Evolutionary conservation across 2,329 filamentous ascomycete genomes (phyloP).

Genomic region (Fusarium pilosicola): DNA sequence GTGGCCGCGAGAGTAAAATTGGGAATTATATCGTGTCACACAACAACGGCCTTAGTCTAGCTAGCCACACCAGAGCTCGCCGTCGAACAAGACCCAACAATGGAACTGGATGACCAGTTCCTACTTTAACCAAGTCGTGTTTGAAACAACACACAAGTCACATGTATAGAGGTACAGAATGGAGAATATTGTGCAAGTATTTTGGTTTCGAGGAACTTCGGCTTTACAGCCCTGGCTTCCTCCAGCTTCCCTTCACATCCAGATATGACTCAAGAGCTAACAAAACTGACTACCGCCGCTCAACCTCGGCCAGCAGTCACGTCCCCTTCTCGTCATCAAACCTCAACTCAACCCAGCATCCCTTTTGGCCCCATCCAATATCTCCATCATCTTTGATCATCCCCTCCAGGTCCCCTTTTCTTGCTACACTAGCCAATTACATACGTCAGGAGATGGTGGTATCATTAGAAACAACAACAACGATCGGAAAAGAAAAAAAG

Average conservation of each 20-base stretch:
- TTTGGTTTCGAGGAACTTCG: constrained; percentile 38
- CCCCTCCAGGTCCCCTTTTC: constrained; percentile 25
- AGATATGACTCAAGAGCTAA: constrained; percentile 23
- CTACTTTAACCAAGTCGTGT: neutral
- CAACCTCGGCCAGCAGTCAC: constrained; percentile 37
- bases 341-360: constrained; percentile 17
- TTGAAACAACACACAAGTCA: neutral
- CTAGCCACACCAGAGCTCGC: neutral
- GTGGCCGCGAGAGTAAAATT: neutral
- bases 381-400: constrained; percentile 26
- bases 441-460: constrained; percentile 47
- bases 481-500: constrained; percentile 35
- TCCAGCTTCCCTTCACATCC: constrained; percentile 18
- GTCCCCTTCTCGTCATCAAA: constrained; percentile 13
- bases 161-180: neutral
- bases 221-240: constrained; percentile 37
- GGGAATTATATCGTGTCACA: neutral
- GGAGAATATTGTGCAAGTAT: constrained; percentile 17
- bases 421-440: constrained; percentile 45
- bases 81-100: neutral
- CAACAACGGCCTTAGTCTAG: neutral
- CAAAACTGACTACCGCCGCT: constrained; percentile 27
- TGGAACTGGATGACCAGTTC: neutral
- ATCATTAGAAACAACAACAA: constrained; percentile 44
- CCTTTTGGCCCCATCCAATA: constrained; percentile 24